Conservation (phyloP, 2,329 filamentous ascomycete species). For the Neonectria magnoliae region DNA sequence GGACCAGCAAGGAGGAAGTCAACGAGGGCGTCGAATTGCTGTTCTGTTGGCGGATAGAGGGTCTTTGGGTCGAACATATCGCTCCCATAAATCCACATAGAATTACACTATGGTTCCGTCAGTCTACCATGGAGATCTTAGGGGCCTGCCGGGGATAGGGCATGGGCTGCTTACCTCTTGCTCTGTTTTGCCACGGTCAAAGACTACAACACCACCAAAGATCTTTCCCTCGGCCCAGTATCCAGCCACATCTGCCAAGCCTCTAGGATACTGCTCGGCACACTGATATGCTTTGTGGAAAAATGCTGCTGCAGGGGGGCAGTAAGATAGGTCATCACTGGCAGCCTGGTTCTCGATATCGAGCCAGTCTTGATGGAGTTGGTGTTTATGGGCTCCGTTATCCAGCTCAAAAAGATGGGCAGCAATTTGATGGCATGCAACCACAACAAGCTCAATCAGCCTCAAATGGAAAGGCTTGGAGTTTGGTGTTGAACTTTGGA, state of each 20-base stretch:
- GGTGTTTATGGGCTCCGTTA: slow-evolving; percentile 14
- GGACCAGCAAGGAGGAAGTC: slow-evolving; percentile 1
- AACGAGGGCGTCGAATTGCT: slow-evolving; percentile 1
- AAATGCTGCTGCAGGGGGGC: slow-evolving; percentile 8
- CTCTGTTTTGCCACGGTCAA: slow-evolving; percentile 39
- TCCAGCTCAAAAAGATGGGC: slow-evolving; percentile 20
- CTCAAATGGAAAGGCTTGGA: slow-evolving; percentile 5
- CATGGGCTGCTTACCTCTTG: slow-evolving; percentile 18
- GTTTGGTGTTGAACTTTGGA: not conserved
- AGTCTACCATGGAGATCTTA: not conserved
- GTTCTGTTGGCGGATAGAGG: slow-evolving; percentile 9
- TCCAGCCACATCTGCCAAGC: slow-evolving; percentile 35
- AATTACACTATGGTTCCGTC: slow-evolving; percentile 5
- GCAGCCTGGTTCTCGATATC: not conserved
- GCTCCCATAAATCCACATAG: slow-evolving; percentile 14
- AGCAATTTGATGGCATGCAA: slow-evolving; percentile 19
- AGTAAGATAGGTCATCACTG: not conserved
- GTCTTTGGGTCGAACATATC: not conserved
- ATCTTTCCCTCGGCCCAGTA: slow-evolving; percentile 46
- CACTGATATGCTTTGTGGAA: slow-evolving; percentile 14
- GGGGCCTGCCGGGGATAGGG: not conserved
- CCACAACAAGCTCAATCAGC: slow-evolving; percentile 18
- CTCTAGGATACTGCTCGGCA: slow-evolving; percentile 42
- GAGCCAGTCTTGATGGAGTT: slow-evolving; percentile 11
- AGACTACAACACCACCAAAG: slow-evolving; percentile 44